Conservation (phyloP, 1,284 basidiomycete species). For the Ustilago nuda region DNA sequence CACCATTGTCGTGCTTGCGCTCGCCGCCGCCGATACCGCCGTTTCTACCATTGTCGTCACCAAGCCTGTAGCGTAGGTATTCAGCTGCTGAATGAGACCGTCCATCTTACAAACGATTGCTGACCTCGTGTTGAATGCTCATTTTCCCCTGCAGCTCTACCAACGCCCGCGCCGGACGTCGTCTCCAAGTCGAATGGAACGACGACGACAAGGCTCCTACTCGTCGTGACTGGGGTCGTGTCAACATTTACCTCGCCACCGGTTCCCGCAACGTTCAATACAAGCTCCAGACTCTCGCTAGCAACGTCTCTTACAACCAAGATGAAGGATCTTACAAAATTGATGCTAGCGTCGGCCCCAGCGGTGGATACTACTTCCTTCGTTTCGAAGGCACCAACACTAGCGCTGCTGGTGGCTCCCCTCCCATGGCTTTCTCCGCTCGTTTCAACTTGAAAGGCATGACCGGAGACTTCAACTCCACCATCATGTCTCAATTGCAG, state of each 20-base stretch:
- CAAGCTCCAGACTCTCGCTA: conserved; percentile 60
- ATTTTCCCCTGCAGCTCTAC: conserved; percentile 39
- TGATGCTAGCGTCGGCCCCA: conserved; percentile 48
- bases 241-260: conserved; percentile 63
- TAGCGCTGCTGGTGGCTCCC: conserved; percentile 30
- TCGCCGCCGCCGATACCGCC: conserved; percentile 42
- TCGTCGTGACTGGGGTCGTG: conserved; percentile 48
- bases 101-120: not conserved
- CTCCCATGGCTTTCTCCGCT: conserved; percentile 63
- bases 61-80: conserved; percentile 56
- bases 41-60: conserved; percentile 57
- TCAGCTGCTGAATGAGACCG: not conserved
- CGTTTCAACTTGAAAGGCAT: conserved; percentile 57
- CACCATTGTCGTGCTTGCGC: conserved; percentile 42
- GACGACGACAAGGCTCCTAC: conserved; percentile 58
- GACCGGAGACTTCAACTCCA: conserved; percentile 60
- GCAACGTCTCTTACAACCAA: conserved; percentile 31
- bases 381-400: conserved; percentile 59
- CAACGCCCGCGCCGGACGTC: conserved; percentile 44
- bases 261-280: conserved; percentile 59
- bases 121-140: not conserved
- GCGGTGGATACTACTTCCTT: conserved; percentile 62
- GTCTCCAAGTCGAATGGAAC: conserved; percentile 54
- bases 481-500: conserved; percentile 37
- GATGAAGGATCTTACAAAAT: conserved; percentile 40